A percentile compares a stretch with the other conserved stretches of the same genome.
Conservation (phyloP, 805 yeast species). For the Saccharomyces cerevisiae region DNA sequence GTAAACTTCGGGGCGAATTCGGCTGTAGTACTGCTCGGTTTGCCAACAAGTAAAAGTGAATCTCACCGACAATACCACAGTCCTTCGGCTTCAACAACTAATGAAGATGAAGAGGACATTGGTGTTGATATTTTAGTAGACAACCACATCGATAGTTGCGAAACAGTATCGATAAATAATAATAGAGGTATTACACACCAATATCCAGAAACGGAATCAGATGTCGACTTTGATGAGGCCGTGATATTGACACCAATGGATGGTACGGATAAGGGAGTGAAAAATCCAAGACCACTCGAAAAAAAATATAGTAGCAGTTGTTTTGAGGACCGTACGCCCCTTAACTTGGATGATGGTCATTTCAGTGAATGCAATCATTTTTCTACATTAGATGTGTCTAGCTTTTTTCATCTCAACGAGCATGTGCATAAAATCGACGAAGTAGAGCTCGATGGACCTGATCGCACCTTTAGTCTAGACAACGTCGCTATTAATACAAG, state of each 20-base stretch:
- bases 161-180: background rate
- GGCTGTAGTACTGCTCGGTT: background rate
- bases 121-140: background rate
- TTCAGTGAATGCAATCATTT: background rate
- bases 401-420: background rate
- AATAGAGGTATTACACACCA: background rate
- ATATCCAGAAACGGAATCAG: background rate
- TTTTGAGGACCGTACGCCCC: background rate
- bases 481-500: background rate
- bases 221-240: background rate
- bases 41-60: background rate
- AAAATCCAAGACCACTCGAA: background rate
- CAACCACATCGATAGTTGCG: background rate
- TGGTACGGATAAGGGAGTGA: background rate
- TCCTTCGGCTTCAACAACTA: background rate
- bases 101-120: background rate
- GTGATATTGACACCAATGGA: background rate
- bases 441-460: background rate
- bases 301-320: background rate
- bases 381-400: background rate
- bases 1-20: background rate
- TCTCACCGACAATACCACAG: background rate
- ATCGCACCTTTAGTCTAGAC: background rate
- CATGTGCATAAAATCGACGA: background rate
- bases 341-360: background rate